Conservation (phyloP, 495 filamentous ascomycete genomes). For the Hypoxylon fragiforme region DNA sequence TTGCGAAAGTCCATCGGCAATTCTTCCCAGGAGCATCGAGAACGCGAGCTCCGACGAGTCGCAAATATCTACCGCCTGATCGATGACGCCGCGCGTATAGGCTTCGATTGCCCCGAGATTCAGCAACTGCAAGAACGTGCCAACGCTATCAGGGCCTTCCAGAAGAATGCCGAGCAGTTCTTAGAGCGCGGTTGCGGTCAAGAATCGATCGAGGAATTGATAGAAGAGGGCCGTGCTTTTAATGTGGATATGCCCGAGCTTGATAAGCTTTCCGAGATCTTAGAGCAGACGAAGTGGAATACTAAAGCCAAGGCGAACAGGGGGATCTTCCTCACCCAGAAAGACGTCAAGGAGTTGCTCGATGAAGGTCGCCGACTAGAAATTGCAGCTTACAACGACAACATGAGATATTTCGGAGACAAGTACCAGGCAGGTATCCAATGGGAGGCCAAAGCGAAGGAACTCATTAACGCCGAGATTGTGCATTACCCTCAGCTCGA, state of each 20-base stretch:
- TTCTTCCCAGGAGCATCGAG: conserved; percentile 73
- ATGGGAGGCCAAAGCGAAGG: conserved; percentile 93
- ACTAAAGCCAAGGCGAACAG: conserved; percentile 71
- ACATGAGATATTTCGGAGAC: conserved; percentile 73
- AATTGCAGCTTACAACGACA: conserved; percentile 76
- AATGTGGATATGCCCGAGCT: conserved; percentile 96
- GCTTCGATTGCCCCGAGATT: conserved; percentile 95
- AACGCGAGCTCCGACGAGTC: conserved; percentile 87
- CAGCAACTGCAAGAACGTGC: conserved; percentile 82
- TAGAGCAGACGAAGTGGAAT: conserved; percentile 88
- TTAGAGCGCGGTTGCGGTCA: conserved; percentile 61
- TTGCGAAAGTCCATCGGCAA: conserved; percentile 67
- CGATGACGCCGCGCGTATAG: conserved; percentile 80
- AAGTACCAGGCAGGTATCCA: conserved; percentile 74
- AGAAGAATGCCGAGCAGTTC: conserved; percentile 70
- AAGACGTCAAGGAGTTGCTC: conserved; percentile 79
- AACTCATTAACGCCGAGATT: conserved; percentile 84
- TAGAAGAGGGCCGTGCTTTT: conserved; percentile 84
- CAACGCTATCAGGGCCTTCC: conserved; percentile 84
- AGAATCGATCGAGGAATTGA: conserved; percentile 81
- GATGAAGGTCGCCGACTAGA: conserved; percentile 72
- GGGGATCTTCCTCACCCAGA: conserved; percentile 64
- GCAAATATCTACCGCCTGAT: conserved; percentile 87
- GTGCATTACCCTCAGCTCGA: conserved; percentile 95
- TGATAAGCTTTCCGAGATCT: conserved; percentile 75